Conservation (phyloP, 2,329 filamentous ascomycete species). For the Metarhizium rileyi region DNA sequence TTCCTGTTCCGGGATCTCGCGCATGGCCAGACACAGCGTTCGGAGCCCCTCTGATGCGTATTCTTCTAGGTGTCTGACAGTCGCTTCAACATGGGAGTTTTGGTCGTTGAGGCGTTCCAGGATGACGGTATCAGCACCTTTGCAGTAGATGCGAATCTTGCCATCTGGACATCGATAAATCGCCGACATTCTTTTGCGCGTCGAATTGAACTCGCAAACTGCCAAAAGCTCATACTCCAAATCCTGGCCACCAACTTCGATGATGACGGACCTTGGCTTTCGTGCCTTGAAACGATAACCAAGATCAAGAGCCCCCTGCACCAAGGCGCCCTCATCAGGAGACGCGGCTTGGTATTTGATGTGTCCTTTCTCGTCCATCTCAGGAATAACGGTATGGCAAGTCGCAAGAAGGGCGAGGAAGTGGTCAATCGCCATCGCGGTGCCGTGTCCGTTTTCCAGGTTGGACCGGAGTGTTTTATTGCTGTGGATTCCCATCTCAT, state of each 20-base stretch:
- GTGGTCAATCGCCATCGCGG: constrained; percentile 53
- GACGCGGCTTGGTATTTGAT: constrained; percentile 99
- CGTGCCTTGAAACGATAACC: constrained; percentile 88
- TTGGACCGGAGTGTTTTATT: constrained; percentile 70
- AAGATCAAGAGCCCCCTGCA: constrained; percentile 76
- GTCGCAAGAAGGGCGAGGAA: constrained; percentile 81
- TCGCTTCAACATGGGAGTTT: constrained; percentile 82
- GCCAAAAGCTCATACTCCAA: constrained; percentile 84
- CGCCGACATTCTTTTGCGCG: constrained; percentile 90
- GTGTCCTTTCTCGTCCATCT: constrained; percentile 65
- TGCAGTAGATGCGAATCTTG: constrained; percentile 87
- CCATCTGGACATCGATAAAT: constrained; percentile 96
- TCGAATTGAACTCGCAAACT: constrained; percentile 98
- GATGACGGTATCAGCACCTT: constrained; percentile 96
- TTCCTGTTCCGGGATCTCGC: constrained; percentile 83
- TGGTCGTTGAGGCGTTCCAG: constrained; percentile 77
- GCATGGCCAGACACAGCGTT: constrained; percentile 89
- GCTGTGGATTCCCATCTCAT: constrained; percentile 74
- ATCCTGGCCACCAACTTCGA: constrained; percentile 62
- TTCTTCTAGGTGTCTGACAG: constrained; percentile 90
- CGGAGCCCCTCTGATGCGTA: constrained; percentile 94
- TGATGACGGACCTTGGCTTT: constrained; percentile 80
- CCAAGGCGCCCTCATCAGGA: constrained; percentile 92
- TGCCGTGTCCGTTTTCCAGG: constrained; percentile 43
- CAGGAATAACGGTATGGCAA: constrained; percentile 96